phyloP scores from a whole-genome alignment of 805 yeast species.

The Candida andamanensis region DNA sequence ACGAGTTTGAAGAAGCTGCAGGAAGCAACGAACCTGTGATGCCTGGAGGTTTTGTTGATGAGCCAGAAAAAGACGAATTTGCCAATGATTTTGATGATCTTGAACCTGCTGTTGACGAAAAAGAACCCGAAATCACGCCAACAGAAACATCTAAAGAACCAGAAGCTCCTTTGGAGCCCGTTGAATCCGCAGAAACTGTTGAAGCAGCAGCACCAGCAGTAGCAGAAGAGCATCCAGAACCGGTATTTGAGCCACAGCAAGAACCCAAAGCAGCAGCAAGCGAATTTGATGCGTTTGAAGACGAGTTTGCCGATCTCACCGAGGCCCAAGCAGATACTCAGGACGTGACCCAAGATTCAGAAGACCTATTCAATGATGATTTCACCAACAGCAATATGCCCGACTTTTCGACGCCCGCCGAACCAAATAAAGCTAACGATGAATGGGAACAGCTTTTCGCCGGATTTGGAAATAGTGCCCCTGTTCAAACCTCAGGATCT shows the following conservation, averaged over 20 bases:
- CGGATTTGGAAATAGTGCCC: conserved; percentile 69
- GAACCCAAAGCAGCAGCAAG: conserved; percentile 14
- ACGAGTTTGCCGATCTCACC: conserved; percentile 36
- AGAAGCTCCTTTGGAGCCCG: too few species aligned
- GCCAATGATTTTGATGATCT: conserved; percentile 35
- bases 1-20: conserved; percentile 16
- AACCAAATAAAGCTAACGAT: conserved; percentile 40
- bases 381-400: conserved; percentile 25
- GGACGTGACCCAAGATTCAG: conserved; percentile 14
- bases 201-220: too few species aligned
- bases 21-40: conserved; percentile 3
- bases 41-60: conserved; percentile 2
- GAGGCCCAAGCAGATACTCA: conserved; percentile 31
- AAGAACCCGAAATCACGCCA: conserved; percentile 2
- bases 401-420: conserved; percentile 32
- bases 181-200: too few species aligned
- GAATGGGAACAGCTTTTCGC: conserved; percentile 96
- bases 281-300: conserved; percentile 28
- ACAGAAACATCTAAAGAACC: too few species aligned
- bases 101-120: conserved; percentile 22
- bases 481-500: too few species aligned
- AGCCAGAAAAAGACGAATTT: conserved; percentile 17
- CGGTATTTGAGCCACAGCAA: too few species aligned
- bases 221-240: too few species aligned
- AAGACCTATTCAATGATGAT: conserved; percentile 20